Base-by-base conservation (phyloP, 345 rosid genomes). In the Brassica cretica region DNA sequence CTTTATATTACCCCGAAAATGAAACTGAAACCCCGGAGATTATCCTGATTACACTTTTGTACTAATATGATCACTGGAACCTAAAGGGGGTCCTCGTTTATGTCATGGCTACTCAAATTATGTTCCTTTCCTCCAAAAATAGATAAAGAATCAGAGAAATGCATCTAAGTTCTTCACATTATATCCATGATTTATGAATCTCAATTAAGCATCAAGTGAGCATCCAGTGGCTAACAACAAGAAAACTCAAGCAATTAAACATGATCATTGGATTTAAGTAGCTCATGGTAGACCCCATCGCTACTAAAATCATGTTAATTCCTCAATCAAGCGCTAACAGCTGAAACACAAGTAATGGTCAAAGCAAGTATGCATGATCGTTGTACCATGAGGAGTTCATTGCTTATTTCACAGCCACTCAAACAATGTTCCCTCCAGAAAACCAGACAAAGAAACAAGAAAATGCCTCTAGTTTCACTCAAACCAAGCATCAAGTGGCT, bases 61-160 rank as follows among this genome's bases (percentile, higher is more conserved):
- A 21, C 35, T 44, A 12, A 3, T 44, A 53, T 53, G 30, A 18
- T 55, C 49, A 32, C 8, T 32, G 29, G 64, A 32, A 7, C 33
- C 14, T 33, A 12, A 37, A 55, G 18, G 32, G n/a, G 53, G 16
- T 56, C 65, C 7, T 14, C 21, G 10, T 15, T 33, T 70, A 70
- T 32, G 16, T 70, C 74, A 55, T 16, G 33, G 63, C 64, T 56
- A 70, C 51, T 33, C 65, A 56, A 18, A 35, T 32, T 4, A 70
- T 56, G 33, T 35, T 53, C 16, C 5, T 29, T 68, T 68, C 21
- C 21, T 67, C 56, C 35, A 44, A 3, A 14, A 67, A 44, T 6
- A 30, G 14, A 24, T 56, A 24, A 66, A 3, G 56, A 35, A 65
- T 10, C 25, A 56, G 61, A 8, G 9, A 56, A 18, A 8, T 56